phyloP scores from a whole-genome alignment of 2,329 filamentous ascomycete genomes.

The Pseudocercospora eumusae region DNA sequence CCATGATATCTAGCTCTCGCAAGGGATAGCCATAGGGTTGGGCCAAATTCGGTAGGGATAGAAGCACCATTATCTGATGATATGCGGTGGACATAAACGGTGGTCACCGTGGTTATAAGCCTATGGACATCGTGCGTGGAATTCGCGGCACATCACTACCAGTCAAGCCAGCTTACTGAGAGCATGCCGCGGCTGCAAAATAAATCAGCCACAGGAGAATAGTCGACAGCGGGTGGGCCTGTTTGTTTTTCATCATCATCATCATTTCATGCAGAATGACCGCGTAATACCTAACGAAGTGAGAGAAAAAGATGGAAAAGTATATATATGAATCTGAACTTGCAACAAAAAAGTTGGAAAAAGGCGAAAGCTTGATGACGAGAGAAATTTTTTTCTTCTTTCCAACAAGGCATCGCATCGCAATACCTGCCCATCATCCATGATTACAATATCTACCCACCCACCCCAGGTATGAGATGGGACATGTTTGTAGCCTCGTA shows the following conservation, averaged over 20 bases:
- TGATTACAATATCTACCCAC: constrained; percentile 18
- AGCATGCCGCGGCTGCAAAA: neutral
- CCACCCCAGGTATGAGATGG: neutral
- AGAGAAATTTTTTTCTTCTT: neutral
- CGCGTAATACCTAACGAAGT: constrained; percentile 2
- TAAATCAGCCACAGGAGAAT: neutral
- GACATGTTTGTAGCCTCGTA: constrained; percentile 10
- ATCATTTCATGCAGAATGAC: constrained; percentile 3
- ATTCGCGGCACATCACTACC: too few species aligned
- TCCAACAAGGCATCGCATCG: neutral
- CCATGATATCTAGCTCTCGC: too few species aligned
- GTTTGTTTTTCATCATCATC: too few species aligned
- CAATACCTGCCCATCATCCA: constrained; percentile 3
- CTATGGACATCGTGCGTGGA: too few species aligned
- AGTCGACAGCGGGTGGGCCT: too few species aligned
- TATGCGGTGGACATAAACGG: too few species aligned
- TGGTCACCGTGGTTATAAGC: too few species aligned
- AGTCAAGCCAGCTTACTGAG: too few species aligned
- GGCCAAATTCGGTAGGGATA: too few species aligned
- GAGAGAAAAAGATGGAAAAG: neutral
- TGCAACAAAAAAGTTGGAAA: constrained; percentile 6
- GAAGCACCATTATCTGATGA: too few species aligned
- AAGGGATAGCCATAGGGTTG: too few species aligned
- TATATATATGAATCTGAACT: neutral
- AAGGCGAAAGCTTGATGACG: neutral